phyloP scores from a whole-genome alignment of 352 stramenopile genomes.

The Globisporangium splendens region DNA sequence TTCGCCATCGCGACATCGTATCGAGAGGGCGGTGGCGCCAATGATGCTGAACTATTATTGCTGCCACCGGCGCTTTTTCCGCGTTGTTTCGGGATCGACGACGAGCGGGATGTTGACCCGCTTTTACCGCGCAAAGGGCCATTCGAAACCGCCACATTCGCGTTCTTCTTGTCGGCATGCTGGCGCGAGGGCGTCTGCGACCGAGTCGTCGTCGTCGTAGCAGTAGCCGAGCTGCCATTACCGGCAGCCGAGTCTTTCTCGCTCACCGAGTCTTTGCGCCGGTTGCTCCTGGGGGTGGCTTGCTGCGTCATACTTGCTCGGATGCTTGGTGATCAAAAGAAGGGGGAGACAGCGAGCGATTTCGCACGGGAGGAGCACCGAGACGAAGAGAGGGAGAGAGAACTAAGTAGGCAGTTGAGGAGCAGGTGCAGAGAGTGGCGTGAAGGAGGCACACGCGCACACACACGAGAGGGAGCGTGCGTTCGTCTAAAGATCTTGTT shows the following conservation, averaged over 20 bases:
- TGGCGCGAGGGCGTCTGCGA: constrained; percentile 14
- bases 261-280: constrained; percentile 13
- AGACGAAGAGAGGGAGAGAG: background rate
- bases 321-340: background rate
- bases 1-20: constrained; percentile 33
- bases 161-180: constrained; percentile 6
- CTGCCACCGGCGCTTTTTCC: constrained; percentile 4
- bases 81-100: constrained; percentile 16
- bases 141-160: background rate
- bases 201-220: background rate
- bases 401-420: background rate
- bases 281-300: background rate
- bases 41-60: background rate
- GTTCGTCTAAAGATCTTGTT: no score
- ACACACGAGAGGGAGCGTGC: no score
- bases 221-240: background rate
- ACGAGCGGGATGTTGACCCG: constrained; percentile 6
- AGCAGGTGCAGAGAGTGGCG: no score
- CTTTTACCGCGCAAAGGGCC: background rate
- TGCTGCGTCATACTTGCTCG: constrained; percentile 8
- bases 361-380: background rate
- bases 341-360: background rate
- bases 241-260: constrained; percentile 4
- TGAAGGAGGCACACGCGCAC: no score
- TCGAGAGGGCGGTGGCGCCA: constrained; percentile 4